Percentiles rank a stretch among this genome's conserved stretches.
These are phyloP conservation scores for Leccinellum albellum DNA, from an alignment of 768 basidiomycete genomes.

Conservation along the genomic window DNA sequence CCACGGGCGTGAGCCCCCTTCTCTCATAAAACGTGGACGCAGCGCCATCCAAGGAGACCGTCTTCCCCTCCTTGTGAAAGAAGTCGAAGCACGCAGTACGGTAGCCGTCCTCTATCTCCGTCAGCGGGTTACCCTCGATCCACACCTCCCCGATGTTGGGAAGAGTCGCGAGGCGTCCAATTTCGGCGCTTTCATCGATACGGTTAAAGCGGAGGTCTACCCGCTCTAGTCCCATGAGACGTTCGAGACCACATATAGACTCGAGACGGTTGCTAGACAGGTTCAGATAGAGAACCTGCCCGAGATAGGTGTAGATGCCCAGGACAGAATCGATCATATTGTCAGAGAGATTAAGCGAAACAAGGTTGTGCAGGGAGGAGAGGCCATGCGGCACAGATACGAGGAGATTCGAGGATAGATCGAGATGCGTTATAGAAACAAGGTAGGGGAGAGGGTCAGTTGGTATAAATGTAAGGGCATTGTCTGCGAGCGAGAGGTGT, in stretches of 20 bases:
- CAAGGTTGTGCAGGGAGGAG: constrained; percentile 68
- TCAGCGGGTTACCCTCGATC: constrained; percentile 82
- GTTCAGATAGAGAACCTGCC: constrained; percentile 74
- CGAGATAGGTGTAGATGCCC: constrained; percentile 78
- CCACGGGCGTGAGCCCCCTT: constrained; percentile 47
- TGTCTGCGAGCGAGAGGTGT: constrained; percentile 75
- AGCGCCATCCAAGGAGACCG: constrained; percentile 71
- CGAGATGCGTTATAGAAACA: constrained; percentile 74
- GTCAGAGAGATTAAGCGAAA: constrained; percentile 91
- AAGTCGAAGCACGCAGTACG: constrained; percentile 76
- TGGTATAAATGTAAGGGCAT: constrained; percentile 79
- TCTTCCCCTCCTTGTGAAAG: constrained; percentile 83
- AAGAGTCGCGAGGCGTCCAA: constrained; percentile 75
- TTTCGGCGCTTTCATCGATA: constrained; percentile 78
- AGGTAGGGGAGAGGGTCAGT: constrained; percentile 61
- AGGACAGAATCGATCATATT: constrained; percentile 98
- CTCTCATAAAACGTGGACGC: constrained; percentile 70
- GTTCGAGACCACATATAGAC: constrained; percentile 92
- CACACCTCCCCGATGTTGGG: constrained; percentile 80
- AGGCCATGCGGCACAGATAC: constrained; percentile 83
- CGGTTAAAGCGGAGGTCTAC: constrained; percentile 80
- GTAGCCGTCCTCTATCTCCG: constrained; percentile 65
- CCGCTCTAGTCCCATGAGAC: constrained; percentile 78
- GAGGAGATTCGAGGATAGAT: constrained; percentile 88
- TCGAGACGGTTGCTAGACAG: constrained; percentile 85